Conservation (phyloP, 768 basidiomycete species). For the Boletus fagicola region DNA sequence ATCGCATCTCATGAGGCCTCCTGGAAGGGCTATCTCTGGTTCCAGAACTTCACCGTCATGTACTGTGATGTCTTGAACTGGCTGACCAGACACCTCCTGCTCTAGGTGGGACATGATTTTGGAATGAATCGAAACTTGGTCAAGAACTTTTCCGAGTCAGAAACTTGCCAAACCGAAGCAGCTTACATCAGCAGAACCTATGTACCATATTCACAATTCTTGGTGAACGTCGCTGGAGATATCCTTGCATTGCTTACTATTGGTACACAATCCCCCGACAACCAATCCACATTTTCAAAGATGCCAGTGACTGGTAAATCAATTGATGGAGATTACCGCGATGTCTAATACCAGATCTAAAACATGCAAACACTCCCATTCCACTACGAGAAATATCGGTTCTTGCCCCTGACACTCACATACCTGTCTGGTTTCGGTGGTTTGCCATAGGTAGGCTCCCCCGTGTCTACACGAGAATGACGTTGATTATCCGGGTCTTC, state of each 20-base stretch:
- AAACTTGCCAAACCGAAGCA: slow-evolving; percentile 84
- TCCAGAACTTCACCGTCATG: slow-evolving; percentile 81
- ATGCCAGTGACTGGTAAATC: neutral
- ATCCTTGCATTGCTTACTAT: neutral
- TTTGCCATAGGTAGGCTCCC: slow-evolving; percentile 27
- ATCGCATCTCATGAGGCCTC: slow-evolving; percentile 73
- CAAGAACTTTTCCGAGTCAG: slow-evolving; percentile 64
- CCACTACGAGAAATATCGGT: slow-evolving; percentile 26
- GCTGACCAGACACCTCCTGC: slow-evolving; percentile 53
- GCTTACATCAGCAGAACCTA: slow-evolving; percentile 36
- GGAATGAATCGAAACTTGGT: slow-evolving; percentile 61
- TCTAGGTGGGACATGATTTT: slow-evolving; percentile 73
- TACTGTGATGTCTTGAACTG: slow-evolving; percentile 74
- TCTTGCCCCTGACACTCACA: slow-evolving; percentile 29
- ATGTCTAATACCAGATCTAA: neutral
- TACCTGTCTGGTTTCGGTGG: slow-evolving; percentile 33
- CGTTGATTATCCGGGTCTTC: neutral
- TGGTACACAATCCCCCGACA: neutral
- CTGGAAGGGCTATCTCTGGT: slow-evolving; percentile 72
- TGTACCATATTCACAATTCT: no score
- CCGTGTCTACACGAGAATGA: slow-evolving; percentile 13
- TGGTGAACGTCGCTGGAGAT: no score
- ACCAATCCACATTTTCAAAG: neutral
- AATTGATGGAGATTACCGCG: neutral
- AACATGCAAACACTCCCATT: neutral